phyloP scores from a whole-genome alignment of 202 grass and related monocot genomes.

The Miscanthus sacchariflorus region DNA sequence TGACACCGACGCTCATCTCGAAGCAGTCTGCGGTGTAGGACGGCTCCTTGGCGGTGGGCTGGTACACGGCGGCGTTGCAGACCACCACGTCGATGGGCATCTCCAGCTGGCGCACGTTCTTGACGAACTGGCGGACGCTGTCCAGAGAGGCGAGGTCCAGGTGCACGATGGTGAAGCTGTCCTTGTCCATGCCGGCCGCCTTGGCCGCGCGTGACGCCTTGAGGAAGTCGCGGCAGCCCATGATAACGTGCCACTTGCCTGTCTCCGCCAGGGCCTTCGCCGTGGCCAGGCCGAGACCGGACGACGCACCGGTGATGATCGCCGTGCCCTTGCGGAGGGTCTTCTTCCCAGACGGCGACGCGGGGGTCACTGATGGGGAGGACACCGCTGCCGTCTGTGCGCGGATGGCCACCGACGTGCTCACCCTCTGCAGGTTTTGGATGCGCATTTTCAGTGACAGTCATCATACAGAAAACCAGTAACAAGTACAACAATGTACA shows the following conservation, averaged over 20 bases:
- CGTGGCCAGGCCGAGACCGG: constrained; percentile 85
- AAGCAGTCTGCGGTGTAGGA: constrained; percentile 87
- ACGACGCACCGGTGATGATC: constrained; percentile 93
- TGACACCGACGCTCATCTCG: constrained; percentile 98
- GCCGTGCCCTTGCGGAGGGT: constrained; percentile 90
- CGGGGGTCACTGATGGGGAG: constrained; percentile 51
- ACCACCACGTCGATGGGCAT: constrained; percentile 89
- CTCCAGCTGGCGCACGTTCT: constrained; percentile 60
- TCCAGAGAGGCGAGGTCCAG: constrained; percentile 92
- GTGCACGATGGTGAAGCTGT: constrained; percentile 85
- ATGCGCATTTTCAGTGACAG: constrained; percentile 1
- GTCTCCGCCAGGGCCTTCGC: constrained; percentile 90
- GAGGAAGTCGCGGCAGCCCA: constrained; percentile 97
- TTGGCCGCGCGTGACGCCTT: constrained; percentile 86
- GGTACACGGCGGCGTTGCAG: constrained; percentile 96
- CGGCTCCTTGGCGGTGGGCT: constrained; percentile 88
- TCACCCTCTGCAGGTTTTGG: constrained; percentile 60
- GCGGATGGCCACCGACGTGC: constrained; percentile 60
- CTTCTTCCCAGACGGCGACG: constrained; percentile 70
- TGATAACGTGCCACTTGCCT: constrained; percentile 90
- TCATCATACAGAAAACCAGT: background rate
- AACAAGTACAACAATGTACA: background rate
- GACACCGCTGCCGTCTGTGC: constrained; percentile 68
- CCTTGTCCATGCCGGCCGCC: constrained; percentile 83
- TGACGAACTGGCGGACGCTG: constrained; percentile 88